A percentile compares a stretch with the other conserved stretches of the same genome.
These are phyloP conservation scores for Candida anglica DNA, from an alignment of 805 yeast genomes.

Conservation along the genomic window DNA sequence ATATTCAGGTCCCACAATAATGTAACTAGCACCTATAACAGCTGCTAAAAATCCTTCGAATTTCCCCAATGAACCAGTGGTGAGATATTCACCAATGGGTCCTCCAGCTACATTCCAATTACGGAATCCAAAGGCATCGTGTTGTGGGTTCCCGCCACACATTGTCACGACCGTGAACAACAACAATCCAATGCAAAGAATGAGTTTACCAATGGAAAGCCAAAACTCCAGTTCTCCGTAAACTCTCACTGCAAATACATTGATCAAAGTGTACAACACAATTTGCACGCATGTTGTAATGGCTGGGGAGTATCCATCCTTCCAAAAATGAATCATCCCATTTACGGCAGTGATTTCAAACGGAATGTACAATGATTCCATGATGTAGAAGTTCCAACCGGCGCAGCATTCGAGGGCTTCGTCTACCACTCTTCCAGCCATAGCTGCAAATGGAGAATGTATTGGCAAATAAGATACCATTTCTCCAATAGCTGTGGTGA, in stretches of 20 bases:
- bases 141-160: slow-evolving; percentile 36
- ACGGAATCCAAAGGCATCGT: slow-evolving; percentile 31
- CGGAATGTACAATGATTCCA: slow-evolving; percentile 45
- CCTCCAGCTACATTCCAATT: slow-evolving; percentile 36
- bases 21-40: slow-evolving; percentile 33
- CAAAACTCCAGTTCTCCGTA: slow-evolving; percentile 52
- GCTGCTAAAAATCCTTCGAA: slow-evolving; percentile 42
- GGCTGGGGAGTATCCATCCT: slow-evolving; percentile 45
- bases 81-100: slow-evolving; percentile 30
- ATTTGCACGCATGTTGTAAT: slow-evolving; percentile 42
- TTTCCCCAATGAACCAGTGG: slow-evolving; percentile 34
- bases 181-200: slow-evolving; percentile 35
- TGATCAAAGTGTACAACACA: slow-evolving; percentile 36
- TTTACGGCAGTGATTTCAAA: slow-evolving; percentile 48
- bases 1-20: slow-evolving; percentile 42
- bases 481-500: slow-evolving; percentile 34
- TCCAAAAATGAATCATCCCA: slow-evolving; percentile 52
- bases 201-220: slow-evolving; percentile 36
- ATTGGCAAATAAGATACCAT: slow-evolving; percentile 37
- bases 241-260: slow-evolving; percentile 44
- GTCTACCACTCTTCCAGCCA: slow-evolving; percentile 37
- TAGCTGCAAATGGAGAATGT: slow-evolving; percentile 30
- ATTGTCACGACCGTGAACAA: slow-evolving; percentile 32
- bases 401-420: slow-evolving; percentile 32
- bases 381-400: slow-evolving; percentile 33